Percentiles rank a stretch among this genome's conserved stretches.
phyloP scores from a whole-genome alignment of 2,329 filamentous ascomycete species.

The Cladorrhinum sp. region DNA sequence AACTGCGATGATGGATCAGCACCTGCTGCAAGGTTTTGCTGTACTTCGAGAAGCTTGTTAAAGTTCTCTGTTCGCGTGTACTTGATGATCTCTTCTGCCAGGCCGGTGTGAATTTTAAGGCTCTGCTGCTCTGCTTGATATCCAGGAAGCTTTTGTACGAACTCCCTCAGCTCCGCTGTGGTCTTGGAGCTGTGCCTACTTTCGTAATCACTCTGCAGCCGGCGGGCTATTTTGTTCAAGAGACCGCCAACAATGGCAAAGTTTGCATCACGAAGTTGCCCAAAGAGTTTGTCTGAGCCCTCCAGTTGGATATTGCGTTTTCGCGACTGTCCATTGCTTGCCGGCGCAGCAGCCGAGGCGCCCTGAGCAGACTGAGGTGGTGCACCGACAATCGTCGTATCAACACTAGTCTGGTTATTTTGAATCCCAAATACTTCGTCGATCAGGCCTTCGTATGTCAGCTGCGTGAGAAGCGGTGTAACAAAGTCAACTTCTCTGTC shows the following conservation, averaged over 20 bases:
- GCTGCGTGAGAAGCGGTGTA: conserved; percentile 85
- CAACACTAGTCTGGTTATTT: conserved; percentile 89
- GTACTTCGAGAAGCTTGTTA: conserved; percentile 82
- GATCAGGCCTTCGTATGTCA: conserved; percentile 94
- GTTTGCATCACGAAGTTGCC: conserved; percentile 84
- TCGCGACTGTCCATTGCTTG: conserved; percentile 51
- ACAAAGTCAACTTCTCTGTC: conserved; percentile 94
- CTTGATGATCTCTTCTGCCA: conserved; percentile 95
- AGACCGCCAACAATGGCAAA: conserved; percentile 90
- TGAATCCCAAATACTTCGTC: conserved; percentile 91
- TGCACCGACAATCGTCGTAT: conserved; percentile 83
- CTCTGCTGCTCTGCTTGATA: conserved; percentile 94
- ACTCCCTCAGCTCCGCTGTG: conserved; percentile 86
- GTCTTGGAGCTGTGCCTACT: conserved; percentile 82
- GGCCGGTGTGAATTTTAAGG: conserved; percentile 83
- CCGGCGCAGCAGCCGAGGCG: conserved; percentile 47
- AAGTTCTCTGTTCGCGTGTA: conserved; percentile 88
- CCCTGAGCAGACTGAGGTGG: conserved; percentile 53
- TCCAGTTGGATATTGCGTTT: conserved; percentile 90
- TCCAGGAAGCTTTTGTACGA: conserved; percentile 87
- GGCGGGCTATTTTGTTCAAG: conserved; percentile 85
- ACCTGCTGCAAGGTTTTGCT: conserved; percentile 91
- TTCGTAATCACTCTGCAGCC: conserved; percentile 83
- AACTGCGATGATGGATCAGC: conserved; percentile 86
- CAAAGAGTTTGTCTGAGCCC: conserved; percentile 83